Evolutionary conservation across 306 rosid species (phyloP).

Genomic region (Medicago arabica): DNA sequence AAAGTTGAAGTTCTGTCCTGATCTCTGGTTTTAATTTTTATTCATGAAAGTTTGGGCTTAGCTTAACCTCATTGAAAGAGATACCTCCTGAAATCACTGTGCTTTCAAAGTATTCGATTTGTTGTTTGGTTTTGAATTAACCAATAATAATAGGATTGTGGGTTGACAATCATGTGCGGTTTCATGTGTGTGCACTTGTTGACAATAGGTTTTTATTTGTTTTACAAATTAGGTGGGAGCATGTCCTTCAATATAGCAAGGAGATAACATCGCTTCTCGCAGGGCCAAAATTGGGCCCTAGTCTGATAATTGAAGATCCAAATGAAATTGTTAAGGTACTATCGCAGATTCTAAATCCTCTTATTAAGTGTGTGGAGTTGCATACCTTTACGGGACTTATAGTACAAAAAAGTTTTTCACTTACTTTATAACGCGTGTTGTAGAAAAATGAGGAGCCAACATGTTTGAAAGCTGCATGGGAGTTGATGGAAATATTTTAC

Average conservation of each 20-base stretch:
- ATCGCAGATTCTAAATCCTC: constrained; percentile 9
- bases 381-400: constrained; percentile 24
- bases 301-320: constrained; percentile 67
- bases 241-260: constrained; percentile 85
- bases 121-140: constrained; percentile 1
- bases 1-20: background rate
- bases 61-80: background rate
- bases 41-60: background rate
- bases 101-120: background rate
- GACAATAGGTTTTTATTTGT: constrained; percentile 24
- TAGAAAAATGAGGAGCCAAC: constrained; percentile 80
- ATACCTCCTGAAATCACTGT: background rate
- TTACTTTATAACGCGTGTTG: constrained; percentile 35
- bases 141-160: constrained; percentile 11
- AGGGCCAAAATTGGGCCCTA: constrained; percentile 51
- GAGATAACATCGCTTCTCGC: constrained; percentile 76
- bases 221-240: constrained; percentile 78
- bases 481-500: constrained; percentile 88
- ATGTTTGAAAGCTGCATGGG: constrained; percentile 93
- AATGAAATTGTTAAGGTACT: constrained; percentile 63
- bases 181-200: constrained; percentile 10
- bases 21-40: background rate
- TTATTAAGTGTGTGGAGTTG: constrained; percentile 2
- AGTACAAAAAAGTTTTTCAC: background rate
- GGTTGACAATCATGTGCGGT: background rate